Conservation (phyloP, 345 rosid genomes). For the Acer yangbiense region DNA sequence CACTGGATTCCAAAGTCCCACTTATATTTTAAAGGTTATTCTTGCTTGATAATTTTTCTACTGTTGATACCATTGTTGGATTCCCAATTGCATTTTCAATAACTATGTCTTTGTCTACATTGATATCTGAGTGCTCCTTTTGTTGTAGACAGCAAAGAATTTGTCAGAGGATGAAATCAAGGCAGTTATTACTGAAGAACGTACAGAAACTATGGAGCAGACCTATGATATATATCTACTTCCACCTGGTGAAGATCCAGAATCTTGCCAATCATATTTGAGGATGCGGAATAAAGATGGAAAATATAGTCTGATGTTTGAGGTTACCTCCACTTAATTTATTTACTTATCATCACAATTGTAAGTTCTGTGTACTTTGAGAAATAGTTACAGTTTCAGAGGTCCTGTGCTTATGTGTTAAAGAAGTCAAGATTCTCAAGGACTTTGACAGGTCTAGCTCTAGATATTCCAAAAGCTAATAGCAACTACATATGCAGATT, state of each 20-base stretch:
- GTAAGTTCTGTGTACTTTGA: background rate
- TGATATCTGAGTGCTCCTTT: conserved; percentile 28
- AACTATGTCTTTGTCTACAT: conserved; percentile 19
- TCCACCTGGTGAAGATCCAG: conserved; percentile 99
- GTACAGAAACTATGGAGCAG: conserved; percentile 76
- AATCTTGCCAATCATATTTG: conserved; percentile 92
- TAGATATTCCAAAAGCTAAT: conserved; percentile 5
- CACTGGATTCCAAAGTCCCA: conserved; percentile 94
- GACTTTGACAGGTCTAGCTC: conserved; percentile 8
- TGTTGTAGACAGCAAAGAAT: conserved; percentile 74
- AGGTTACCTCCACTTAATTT: conserved; percentile 55
- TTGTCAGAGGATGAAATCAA: conserved; percentile 70
- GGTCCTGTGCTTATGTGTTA: conserved; percentile 2
- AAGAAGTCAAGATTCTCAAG: background rate
- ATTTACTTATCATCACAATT: background rate
- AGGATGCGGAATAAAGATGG: conserved; percentile 99
- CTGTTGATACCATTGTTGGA: background rate
- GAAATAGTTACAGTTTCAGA: background rate
- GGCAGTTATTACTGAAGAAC: conserved; percentile 64
- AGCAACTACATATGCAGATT: background rate
- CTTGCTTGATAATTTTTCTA: conserved; percentile 11
- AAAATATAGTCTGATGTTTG: conserved; percentile 99
- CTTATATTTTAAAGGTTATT: conserved; percentile 92
- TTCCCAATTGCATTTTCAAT: background rate
- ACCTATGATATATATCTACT: conserved; percentile 95